Evolutionary conservation across 805 yeast species (phyloP), one percentile per base, ranked within the genome.

Genomic region (Ogataea wickerhamii): DNA sequence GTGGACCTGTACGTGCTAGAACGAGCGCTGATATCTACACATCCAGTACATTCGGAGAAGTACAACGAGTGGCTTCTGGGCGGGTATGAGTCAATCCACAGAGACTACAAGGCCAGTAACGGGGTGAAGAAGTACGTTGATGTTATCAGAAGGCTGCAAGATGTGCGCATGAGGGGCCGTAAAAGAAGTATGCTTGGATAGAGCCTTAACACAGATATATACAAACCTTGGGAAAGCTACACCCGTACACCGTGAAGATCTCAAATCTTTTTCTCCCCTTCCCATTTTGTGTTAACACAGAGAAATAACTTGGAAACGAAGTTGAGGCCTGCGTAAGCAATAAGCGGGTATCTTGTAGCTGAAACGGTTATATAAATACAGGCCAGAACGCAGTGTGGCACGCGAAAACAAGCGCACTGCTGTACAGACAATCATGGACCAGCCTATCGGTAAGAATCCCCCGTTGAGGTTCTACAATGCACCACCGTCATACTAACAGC

Each of bases 1-100:
- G 98, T 93, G n/a, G 98, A 93, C 60, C 61, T 93, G 42, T 93
- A 93, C 52, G 98, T 93, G 8, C 63, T 93, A 43, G 98, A 93
- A 61, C 69, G 98, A 52, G 98, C 98, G 0, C 73, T 93, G 14
- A 64, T 78, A 21, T 86, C 96, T 48, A 93, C 98, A 1, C 98
- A 93, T 61, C 91, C 98, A 0, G 70, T 71, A 5, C 75, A 74
- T 52, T 71, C 95, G 2, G 72, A 70, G 1, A 52, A 58, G 29
- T 88, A 88, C 57, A 80, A 76, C 50, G 58, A 63, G 28, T 81
- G 91, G 88, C 52, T 88, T 5, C 62, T 89, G 44, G 72, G 78
- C 38, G 96, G 96, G 0, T 87, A 86, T 52, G 61, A 63, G 27
- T 45, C 51, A 16, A 66, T 63, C 1, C 74, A 70, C 40, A 45